phyloP scores from a whole-genome alignment of 371 early-diverging fungal genomes.

The Basidiobolus meristosporus region DNA sequence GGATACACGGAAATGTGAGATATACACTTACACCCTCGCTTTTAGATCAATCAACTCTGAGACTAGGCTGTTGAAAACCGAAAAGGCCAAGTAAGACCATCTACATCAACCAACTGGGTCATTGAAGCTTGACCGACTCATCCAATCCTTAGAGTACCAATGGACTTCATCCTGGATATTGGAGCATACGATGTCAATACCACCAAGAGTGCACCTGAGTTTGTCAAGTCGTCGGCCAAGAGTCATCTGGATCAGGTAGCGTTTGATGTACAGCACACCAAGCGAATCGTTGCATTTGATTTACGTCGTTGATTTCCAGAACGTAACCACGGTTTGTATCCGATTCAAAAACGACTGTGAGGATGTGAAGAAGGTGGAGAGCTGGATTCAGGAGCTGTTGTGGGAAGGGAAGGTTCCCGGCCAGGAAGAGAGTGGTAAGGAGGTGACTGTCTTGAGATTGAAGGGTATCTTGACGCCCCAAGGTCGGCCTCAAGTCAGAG shows the following conservation, averaged over 20 bases:
- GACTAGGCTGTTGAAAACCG: slow-evolving; percentile 5
- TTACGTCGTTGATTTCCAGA: slow-evolving; percentile 9
- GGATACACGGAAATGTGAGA: slow-evolving; percentile 1
- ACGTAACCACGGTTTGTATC: slow-evolving; percentile 20
- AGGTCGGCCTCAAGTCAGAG: slow-evolving; percentile 15
- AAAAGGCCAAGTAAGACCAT: slow-evolving; percentile 6
- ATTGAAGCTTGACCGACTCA: too few relatives aligned
- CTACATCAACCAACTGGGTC: background rate
- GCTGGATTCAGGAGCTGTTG: slow-evolving; percentile 76
- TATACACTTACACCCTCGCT: slow-evolving; percentile 8
- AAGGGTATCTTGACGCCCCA: slow-evolving; percentile 54
- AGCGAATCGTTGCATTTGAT: background rate
- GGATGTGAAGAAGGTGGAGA: slow-evolving; percentile 26
- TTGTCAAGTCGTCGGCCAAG: background rate
- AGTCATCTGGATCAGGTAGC: slow-evolving; percentile 6
- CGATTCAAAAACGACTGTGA: slow-evolving; percentile 11
- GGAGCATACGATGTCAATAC: background rate
- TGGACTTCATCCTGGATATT: background rate
- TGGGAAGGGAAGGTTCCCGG: slow-evolving; percentile 61
- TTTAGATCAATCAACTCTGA: slow-evolving; percentile 9
- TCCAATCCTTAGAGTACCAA: too few relatives aligned
- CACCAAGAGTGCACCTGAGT: background rate
- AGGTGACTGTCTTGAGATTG: slow-evolving; percentile 49
- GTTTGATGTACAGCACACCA: slow-evolving; percentile 15
- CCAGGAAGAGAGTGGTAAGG: slow-evolving; percentile 3